Base-by-base conservation (phyloP, 768 basidiomycete species). In the Psilocybe cyanescens region DNA sequence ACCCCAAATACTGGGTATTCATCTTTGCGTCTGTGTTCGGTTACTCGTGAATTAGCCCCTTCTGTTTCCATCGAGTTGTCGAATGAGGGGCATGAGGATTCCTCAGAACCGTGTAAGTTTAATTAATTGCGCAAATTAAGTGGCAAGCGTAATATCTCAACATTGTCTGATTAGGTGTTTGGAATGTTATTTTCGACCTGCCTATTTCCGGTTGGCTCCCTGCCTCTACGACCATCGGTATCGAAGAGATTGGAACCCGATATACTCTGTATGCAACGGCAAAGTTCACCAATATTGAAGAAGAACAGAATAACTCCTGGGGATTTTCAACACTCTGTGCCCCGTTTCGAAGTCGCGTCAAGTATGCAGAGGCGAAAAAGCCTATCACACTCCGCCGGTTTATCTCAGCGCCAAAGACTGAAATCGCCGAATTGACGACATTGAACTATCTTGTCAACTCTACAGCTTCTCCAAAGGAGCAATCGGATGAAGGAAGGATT, bases 151-250 rank as follows among this genome's bases (percentile, higher is more conserved):
- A 49, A 44, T 17, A 59, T 53, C 53, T 30, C 35, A 58, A 47
- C 57, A 35, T 48, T 29, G 19, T 41, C 12, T 2, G 30, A 37
- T 37, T 61, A 84, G 83, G 77, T 66, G 73, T 73, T 35, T 94
- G 94, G 89, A 87, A 90, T 65, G 78, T 94, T 58, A 78, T 88
- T 16, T 97, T 96, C 72, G 88, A 94, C 72, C 75, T 97, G 3
- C 82, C 85, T 14, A 76, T 96, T n/a, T 94, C 95, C 4, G 95
- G 94, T 16, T 97, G 95, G 95, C 81, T 97, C 2, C 95, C 95
- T 7, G 79, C 81, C 1, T 81, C 85, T 14, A 77, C 85, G 28
- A 67, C 55, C 3, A 81, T 86, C 60, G 85, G 87, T 28, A 71
- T 80, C 14, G 79, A 81, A 17, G 79, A 79, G 11, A 69, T 82